A percentile compares a stretch with the other conserved stretches of the same genome.
Evolutionary conservation across 2,329 filamentous ascomycete species (phyloP).

Genomic region (Colletotrichum shisoi): DNA sequence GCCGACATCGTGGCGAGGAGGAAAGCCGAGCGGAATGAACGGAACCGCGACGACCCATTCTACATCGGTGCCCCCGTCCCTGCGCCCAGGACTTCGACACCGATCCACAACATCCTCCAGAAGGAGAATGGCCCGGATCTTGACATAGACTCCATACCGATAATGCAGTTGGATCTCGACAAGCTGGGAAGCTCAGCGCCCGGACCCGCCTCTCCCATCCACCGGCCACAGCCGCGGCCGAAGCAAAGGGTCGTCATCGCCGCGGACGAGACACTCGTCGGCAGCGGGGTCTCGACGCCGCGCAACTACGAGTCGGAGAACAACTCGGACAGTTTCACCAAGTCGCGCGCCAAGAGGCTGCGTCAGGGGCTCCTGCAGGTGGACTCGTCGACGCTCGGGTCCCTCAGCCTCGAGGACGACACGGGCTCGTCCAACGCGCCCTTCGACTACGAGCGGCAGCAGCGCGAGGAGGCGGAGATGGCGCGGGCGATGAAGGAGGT

Average conservation of each 20-base stretch:
- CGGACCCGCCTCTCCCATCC: constrained; percentile 44
- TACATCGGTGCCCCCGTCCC: constrained; percentile 74
- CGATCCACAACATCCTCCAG: constrained; percentile 78
- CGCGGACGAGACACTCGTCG: constrained; percentile 75
- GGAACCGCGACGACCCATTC: constrained; percentile 92
- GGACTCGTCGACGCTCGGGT: constrained; percentile 81
- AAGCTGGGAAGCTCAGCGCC: constrained; percentile 51
- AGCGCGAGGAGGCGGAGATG: constrained; percentile 88
- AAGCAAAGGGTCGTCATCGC: constrained; percentile 72
- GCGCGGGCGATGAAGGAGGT: constrained; percentile 86
- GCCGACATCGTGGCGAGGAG: constrained; percentile 76
- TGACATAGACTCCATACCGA: constrained; percentile 93
- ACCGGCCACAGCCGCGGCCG: constrained; percentile 52
- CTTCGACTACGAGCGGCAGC: constrained; percentile 70
- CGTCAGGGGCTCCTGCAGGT: constrained; percentile 79
- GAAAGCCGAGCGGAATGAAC: constrained; percentile 78
- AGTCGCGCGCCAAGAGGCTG: constrained; percentile 58
- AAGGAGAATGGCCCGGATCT: constrained; percentile 78
- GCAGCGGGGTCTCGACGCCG: constrained; percentile 59
- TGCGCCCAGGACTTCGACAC: constrained; percentile 71
- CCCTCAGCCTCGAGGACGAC: constrained; percentile 72
- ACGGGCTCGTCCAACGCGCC: constrained; percentile 47
- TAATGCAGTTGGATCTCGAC: constrained; percentile 88
- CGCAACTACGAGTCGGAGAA: constrained; percentile 64
- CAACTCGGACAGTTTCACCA: constrained; percentile 58